Conservation (phyloP, 2,329 filamentous ascomycete genomes). For the Colletotrichum theobromicola region DNA sequence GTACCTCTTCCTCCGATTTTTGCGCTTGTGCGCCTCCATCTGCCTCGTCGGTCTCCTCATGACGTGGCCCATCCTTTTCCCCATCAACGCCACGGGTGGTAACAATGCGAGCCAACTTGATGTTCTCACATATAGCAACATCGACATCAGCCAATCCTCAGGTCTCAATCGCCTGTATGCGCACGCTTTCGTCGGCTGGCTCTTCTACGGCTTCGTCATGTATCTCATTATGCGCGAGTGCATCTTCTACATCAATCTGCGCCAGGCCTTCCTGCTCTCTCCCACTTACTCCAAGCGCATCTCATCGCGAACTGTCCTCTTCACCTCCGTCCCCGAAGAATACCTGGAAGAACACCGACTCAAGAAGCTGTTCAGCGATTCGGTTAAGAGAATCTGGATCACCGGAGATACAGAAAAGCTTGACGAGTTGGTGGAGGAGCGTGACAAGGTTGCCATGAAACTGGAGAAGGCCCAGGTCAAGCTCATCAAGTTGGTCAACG, state of each 20-base stretch:
- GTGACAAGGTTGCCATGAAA: slow-evolving; percentile 79
- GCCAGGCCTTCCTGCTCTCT: slow-evolving; percentile 89
- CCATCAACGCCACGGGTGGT: slow-evolving; percentile 85
- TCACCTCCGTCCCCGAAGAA: slow-evolving; percentile 80
- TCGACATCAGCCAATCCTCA: slow-evolving; percentile 55
- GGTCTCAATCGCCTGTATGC: slow-evolving; percentile 76
- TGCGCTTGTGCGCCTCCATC: slow-evolving; percentile 77
- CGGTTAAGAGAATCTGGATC: slow-evolving; percentile 86
- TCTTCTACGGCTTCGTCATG: slow-evolving; percentile 88
- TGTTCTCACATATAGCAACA: slow-evolving; percentile 79
- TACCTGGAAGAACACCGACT: slow-evolving; percentile 82
- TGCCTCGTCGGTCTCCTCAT: slow-evolving; percentile 84
- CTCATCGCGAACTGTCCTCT: slow-evolving; percentile 88
- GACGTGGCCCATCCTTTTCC: slow-evolving; percentile 86
- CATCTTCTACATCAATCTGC: slow-evolving; percentile 90
- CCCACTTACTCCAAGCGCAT: slow-evolving; percentile 84
- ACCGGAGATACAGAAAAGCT: slow-evolving; percentile 78
- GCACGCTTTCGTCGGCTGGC: slow-evolving; percentile 79
- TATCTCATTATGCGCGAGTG: slow-evolving; percentile 87
- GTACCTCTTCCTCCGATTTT: slow-evolving; percentile 83
- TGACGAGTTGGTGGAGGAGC: slow-evolving; percentile 80
- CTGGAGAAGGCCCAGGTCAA: slow-evolving; percentile 88
- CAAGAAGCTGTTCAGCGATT: slow-evolving; percentile 79
- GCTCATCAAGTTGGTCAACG: slow-evolving; percentile 81
- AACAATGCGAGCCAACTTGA: slow-evolving; percentile 71